phyloP scores from a whole-genome alignment of 116 monocot species.

The Cymodocea nodosa region DNA sequence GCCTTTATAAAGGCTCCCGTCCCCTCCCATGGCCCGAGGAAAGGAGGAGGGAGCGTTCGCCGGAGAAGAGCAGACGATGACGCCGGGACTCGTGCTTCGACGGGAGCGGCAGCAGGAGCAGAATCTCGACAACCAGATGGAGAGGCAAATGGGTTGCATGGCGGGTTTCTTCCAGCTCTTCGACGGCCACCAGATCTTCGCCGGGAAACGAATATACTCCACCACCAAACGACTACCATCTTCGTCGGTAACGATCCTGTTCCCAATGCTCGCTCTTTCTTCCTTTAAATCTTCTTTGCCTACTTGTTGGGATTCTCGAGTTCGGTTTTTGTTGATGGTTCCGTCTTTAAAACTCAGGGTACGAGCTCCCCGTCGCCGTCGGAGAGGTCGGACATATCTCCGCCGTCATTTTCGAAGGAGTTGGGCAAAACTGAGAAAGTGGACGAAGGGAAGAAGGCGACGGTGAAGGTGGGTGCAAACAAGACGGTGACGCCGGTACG shows the following conservation, averaged over 20 bases:
- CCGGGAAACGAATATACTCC: constrained; percentile 35
- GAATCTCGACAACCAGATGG: constrained; percentile 28
- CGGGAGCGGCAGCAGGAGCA: neutral
- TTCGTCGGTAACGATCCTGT: constrained; percentile 21
- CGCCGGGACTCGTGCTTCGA: neutral
- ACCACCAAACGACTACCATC: constrained; percentile 31
- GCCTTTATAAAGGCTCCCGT: neutral
- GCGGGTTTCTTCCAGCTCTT: constrained; percentile 86
- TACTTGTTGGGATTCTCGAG: neutral
- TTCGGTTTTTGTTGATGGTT: neutral
- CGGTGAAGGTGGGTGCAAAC: neutral
- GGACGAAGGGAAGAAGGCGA: too few species aligned
- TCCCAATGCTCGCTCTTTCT: neutral
- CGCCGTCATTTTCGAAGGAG: constrained; percentile 9
- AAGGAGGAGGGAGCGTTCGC: neutral
- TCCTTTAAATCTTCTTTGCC: neutral
- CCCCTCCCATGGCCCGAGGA: neutral
- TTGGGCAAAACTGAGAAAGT: neutral
- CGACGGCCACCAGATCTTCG: constrained; percentile 58
- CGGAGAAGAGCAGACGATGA: neutral
- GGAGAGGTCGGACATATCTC: constrained; percentile 53
- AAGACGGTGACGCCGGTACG: neutral
- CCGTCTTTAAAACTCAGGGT: constrained; percentile 11
- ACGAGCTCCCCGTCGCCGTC: constrained; percentile 58
- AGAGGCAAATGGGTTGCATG: constrained; percentile 92